Base-by-base conservation (phyloP, 1,139 yeast species). In the Geotrichum klebahnii region DNA sequence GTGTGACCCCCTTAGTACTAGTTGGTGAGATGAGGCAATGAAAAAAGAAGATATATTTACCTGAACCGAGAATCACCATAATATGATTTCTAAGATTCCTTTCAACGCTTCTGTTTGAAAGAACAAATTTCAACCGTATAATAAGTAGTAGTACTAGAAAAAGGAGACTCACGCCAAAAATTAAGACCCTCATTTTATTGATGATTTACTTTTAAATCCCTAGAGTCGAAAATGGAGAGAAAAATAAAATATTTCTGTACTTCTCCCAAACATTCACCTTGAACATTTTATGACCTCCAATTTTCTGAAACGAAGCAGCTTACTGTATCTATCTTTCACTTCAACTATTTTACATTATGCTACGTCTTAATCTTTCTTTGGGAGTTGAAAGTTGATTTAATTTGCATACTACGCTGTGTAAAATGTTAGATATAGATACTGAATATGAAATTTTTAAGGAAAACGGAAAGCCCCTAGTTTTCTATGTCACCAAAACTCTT, bases 1-100 rank as follows among this genome's bases (percentile, higher is more conserved):
- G 97, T 90, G 63, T 92, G 98, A 1, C 97, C 98, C 0, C 89
- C 98, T 1, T 67, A 8, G 26, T 17, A 20, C 9, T 34, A 12
- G 33, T 34, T 35, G 35, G 22, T 35, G 16, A 9, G 28, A 20
- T 26, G 20, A 5, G 20, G 4, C 35, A n/a, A 16, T n/a, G n/a
- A 26, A 8, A 28, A 12, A 37, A 8, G 19, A 16, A n/a, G 22
- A 4, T n/a, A 22, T 4, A 32, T 40, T 3, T 39, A 48, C 52
- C 52, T 32, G 52, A 48, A 20, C 67, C 67, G 38, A 64, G 52
- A 20, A 63, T 51, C 17, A 64, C 53, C 63, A 63, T 61, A 29
- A 63, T 35, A 14, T 46, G 55, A 28, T 44, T 23, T 5, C 17
- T 29, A 10, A n/a, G 17, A 9, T 23, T 17, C 16, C n/a, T 14